Conservation (phyloP, 331 rosid species). For the Erythrophleum ivorense region DNA sequence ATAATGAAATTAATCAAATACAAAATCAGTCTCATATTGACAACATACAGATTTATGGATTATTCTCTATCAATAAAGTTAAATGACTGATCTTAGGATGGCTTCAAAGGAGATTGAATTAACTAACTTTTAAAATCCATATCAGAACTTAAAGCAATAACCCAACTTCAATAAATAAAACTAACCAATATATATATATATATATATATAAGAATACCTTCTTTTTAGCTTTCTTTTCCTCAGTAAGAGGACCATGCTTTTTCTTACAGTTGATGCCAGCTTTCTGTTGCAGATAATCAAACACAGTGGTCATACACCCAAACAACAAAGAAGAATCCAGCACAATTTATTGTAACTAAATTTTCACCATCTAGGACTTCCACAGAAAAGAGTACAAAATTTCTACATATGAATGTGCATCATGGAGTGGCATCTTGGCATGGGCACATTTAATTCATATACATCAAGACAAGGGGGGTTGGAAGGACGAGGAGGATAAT, state of each 20-base stretch:
- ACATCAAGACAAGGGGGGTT: not conserved
- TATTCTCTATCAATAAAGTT: constrained; percentile 25
- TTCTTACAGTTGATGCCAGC: constrained; percentile 44
- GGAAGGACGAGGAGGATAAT: not conserved
- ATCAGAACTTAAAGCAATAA: constrained; percentile 11
- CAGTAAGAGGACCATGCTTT: constrained; percentile 60
- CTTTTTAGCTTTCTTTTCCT: constrained; percentile 63
- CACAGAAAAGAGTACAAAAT: constrained; percentile 1
- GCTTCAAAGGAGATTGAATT: constrained; percentile 14
- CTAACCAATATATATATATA: constrained; percentile 3
- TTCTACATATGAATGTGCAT: not conserved
- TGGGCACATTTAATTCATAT: not conserved
- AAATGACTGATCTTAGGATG: constrained; percentile 15
- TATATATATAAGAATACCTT: constrained; percentile 54
- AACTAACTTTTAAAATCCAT: constrained; percentile 13
- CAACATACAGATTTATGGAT: constrained; percentile 19
- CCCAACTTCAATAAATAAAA: constrained; percentile 25
- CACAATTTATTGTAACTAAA: not conserved
- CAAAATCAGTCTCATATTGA: constrained; percentile 20
- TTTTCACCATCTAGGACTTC: not conserved
- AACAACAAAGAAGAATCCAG: not conserved
- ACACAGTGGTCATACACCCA: constrained; percentile 10
- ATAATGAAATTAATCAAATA: constrained; percentile 37
- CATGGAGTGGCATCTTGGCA: constrained; percentile 6
- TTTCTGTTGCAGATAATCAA: constrained; percentile 49